Conservation (phyloP, 768 basidiomycete genomes). For the Pisolithus albus region DNA sequence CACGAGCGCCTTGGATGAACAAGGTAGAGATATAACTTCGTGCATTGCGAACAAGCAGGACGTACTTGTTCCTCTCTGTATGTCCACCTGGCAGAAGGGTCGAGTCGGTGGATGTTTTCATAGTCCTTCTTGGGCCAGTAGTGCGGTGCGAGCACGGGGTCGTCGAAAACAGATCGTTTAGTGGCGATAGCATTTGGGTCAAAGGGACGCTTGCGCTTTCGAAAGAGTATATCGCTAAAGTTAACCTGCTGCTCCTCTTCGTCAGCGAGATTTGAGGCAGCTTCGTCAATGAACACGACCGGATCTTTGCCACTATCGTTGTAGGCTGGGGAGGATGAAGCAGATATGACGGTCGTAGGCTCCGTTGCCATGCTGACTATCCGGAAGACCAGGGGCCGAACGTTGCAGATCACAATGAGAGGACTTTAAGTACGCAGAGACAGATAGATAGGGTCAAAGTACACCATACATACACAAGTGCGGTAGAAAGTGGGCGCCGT, state of each 20-base stretch:
- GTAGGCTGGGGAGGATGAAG: no score
- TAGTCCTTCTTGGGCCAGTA: conserved; percentile 43
- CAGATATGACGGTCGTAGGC: no score
- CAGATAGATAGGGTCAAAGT: no score
- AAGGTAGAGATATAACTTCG: not conserved
- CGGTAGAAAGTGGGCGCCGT: no score
- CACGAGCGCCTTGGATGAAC: conserved; percentile 33
- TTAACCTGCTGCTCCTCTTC: not conserved
- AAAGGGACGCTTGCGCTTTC: not conserved
- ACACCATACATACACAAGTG: no score
- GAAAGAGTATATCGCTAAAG: not conserved
- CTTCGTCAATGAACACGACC: no score
- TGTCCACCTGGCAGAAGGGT: conserved; percentile 54
- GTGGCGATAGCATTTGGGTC: conserved; percentile 39
- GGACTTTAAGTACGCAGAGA: no score
- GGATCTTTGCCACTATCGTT: no score
- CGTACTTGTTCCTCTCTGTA: conserved; percentile 43
- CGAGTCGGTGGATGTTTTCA: conserved; percentile 52
- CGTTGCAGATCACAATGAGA: no score
- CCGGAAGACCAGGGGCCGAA: no score
- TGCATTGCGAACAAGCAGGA: not conserved
- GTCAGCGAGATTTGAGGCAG: not conserved
- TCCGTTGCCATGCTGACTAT: no score
- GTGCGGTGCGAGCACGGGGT: conserved; percentile 38
- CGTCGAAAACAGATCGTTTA: conserved; percentile 45